Conservation (phyloP, 805 yeast species). For the Barnettozyma sp. region DNA sequence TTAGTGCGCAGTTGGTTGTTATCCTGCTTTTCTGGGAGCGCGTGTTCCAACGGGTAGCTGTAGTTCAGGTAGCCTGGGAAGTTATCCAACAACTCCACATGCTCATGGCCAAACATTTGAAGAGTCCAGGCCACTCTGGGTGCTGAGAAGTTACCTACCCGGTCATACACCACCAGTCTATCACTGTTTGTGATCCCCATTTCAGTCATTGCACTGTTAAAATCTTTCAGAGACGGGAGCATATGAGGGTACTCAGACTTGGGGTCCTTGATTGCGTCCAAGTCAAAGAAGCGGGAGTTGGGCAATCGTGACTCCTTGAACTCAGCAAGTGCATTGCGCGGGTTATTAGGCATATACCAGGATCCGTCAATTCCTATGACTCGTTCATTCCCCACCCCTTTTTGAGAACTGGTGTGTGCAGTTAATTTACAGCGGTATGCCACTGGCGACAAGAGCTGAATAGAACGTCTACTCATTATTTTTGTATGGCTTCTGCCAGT, state of each 20-base stretch:
- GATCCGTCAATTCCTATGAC: constrained; percentile 74
- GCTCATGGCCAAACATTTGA: constrained; percentile 66
- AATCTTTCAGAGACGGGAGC: constrained; percentile 61
- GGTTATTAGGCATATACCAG: constrained; percentile 83
- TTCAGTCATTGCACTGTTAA: constrained; percentile 43
- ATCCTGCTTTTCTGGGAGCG: neutral
- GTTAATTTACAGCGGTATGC: constrained; percentile 21
- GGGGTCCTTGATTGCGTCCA: constrained; percentile 59
- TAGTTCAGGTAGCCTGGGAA: constrained; percentile 44
- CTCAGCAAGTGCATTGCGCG: constrained; percentile 53
- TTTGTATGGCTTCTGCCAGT: neutral
- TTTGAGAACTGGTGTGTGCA: constrained; percentile 5
- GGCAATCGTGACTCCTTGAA: constrained; percentile 53
- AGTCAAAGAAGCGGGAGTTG: constrained; percentile 67
- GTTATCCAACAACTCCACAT: constrained; percentile 65
- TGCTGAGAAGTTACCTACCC: constrained; percentile 74
- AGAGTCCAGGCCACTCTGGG: constrained; percentile 94
- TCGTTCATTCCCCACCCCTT: too few species aligned
- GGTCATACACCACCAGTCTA: constrained; percentile 74
- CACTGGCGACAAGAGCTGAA: constrained; percentile 21
- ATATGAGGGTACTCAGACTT: constrained; percentile 77
- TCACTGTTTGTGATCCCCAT: constrained; percentile 55
- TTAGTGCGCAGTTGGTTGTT: too few species aligned
- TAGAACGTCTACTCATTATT: constrained; percentile 23
- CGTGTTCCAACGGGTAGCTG: constrained; percentile 39